Base-by-base conservation (phyloP, 2,329 filamentous ascomycete genomes). In the Aspergillus phoenicis region DNA sequence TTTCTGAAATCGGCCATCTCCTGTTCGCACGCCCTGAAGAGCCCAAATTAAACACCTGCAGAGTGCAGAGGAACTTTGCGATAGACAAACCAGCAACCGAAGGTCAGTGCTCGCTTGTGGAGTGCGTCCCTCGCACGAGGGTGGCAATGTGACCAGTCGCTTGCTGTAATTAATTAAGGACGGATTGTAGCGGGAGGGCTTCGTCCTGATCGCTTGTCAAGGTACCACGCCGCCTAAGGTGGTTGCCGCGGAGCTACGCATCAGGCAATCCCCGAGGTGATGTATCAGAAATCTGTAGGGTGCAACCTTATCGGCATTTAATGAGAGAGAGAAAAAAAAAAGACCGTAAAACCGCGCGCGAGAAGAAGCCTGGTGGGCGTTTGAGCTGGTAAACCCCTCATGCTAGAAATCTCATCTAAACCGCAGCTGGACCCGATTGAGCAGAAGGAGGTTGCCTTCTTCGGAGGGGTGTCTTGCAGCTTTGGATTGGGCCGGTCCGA, bases 171-270 rank as follows among this genome's bases (percentile, higher is more conserved):
- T n/a, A 20, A 49, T 60, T 56, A 52, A 60, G 53, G 22, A 49
- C 36, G 26, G 22, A 24, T 8, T 13, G 17, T 47, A 52, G 38
- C 39, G 17, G 49, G 48, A 36, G 30, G 15, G 38, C 20, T 45
- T 20, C 30, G 41, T 28, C 59, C 30, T 39, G 39, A 47, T 56
- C n/a, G n/a, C 45, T 51, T 28, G 38, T 28, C 49, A 22, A 57
- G 26, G 28, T 20, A 53, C 57, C 30, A 54, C 58, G 45, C 55
- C 51, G 30, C 28, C 47, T 24, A 20, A 26, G 53, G 59, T 60
- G 36, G 51, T 58, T 62, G 59, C 62, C 52, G 59, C 57, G 60
- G 58, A 36, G 57, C 48, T 51, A 57, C 57, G 56, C 56, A 57
- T 39, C 47, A 47, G 39, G 24, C 26, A 47, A 26, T 8, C 36